Evolutionary conservation across 2,329 filamentous ascomycete genomes (phyloP).

Genomic region (Sporothrix sp.): DNA sequence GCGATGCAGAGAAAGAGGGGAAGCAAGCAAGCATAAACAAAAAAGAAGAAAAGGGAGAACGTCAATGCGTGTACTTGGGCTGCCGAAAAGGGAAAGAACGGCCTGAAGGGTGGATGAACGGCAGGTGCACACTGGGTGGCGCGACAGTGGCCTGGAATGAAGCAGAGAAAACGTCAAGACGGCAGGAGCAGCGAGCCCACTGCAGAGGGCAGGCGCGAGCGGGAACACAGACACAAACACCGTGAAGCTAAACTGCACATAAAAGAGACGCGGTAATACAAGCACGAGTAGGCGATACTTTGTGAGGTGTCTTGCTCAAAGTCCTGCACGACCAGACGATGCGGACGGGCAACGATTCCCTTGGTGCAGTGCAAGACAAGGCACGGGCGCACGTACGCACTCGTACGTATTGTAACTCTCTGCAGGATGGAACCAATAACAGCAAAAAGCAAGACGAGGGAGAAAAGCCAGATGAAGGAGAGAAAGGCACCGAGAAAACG

Average conservation of each 20-base stretch:
- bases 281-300: too few species aligned
- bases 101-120: not conserved
- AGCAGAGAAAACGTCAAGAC: too few species aligned
- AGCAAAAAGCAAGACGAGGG: constrained; percentile 1
- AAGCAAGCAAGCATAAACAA: not conserved
- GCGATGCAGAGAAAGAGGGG: not conserved
- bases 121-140: not conserved
- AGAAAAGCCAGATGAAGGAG: not conserved
- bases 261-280: too few species aligned
- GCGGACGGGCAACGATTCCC: too few species aligned
- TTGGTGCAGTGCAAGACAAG: too few species aligned
- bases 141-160: not conserved
- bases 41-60: not conserved
- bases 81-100: constrained; percentile 2
- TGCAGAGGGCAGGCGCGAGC: not conserved
- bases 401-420: too few species aligned
- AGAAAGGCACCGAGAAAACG: not conserved
- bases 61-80: not conserved
- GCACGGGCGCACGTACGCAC: too few species aligned
- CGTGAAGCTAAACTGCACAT: not conserved
- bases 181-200: too few species aligned
- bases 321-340: too few species aligned
- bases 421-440: too few species aligned
- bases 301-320: too few species aligned
- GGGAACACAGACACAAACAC: not conserved